phyloP scores from a whole-genome alignment of 164 flowering plant genomes.

The Vitis vinifera region ASM3070453v1 NC_081818.1:28764001-28764500 shows the following conservation, averaged over 20 bases:
- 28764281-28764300: slow-evolving; percentile 55
- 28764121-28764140: slow-evolving; percentile 66
- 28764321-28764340: slow-evolving; percentile 57
- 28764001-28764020: neutral
- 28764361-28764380: slow-evolving; percentile 68
- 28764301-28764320: slow-evolving; percentile 63
- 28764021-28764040: neutral
- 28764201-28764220: neutral
- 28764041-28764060: slow-evolving; percentile 42
- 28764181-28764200: slow-evolving; percentile 63
- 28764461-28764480: neutral
- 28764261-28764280: slow-evolving; percentile 54
- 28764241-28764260: slow-evolving; percentile 6
- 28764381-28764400: slow-evolving; percentile 58
- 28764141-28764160: slow-evolving; percentile 74
- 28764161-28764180: slow-evolving; percentile 64
- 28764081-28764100: slow-evolving; percentile 73
- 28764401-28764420: slow-evolving; percentile 58
- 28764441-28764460: neutral
- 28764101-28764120: slow-evolving; percentile 71
- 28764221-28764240: slow-evolving; percentile 5
- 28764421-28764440: slow-evolving; percentile 45
- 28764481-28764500: too few species aligned
- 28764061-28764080: slow-evolving; percentile 51
- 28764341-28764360: slow-evolving; percentile 42